Evolutionary conservation across 176 grass and related monocot genomes (phyloP).

Genomic region (Oryza meyeriana): DNA sequence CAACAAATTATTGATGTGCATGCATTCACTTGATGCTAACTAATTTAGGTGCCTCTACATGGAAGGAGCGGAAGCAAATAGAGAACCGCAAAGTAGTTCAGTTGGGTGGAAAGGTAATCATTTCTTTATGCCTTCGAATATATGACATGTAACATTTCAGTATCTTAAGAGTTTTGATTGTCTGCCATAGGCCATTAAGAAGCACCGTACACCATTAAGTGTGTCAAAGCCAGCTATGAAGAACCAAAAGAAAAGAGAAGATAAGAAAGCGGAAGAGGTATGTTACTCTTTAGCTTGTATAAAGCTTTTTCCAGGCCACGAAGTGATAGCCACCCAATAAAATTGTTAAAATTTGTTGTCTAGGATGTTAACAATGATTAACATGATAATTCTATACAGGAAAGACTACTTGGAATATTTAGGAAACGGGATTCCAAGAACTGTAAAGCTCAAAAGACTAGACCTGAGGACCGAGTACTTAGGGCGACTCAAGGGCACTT

Average conservation of each 20-base stretch:
- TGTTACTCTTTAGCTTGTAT: not conserved
- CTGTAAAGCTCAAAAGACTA: constrained; percentile 52
- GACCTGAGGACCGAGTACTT: constrained; percentile 62
- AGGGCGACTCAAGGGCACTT: constrained; percentile 79
- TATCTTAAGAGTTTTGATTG: constrained; percentile 19
- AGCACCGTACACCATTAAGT: constrained; percentile 68
- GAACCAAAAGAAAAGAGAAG: constrained; percentile 68
- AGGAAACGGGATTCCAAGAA: constrained; percentile 44
- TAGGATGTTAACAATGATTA: constrained; percentile 3
- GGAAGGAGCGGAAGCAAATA: constrained; percentile 72
- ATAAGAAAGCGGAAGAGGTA: constrained; percentile 85
- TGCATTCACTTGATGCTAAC: not conserved
- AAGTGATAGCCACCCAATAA: not conserved
- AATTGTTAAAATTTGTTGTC: not conserved
- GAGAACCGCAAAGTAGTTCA: constrained; percentile 78
- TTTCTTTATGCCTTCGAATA: not conserved
- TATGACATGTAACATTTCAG: constrained; percentile 7
- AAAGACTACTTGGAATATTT: constrained; percentile 66
- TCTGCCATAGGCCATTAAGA: constrained; percentile 67
- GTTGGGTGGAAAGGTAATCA: constrained; percentile 78
- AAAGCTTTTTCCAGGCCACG: not conserved
- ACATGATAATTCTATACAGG: constrained; percentile 49
- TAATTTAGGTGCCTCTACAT: constrained; percentile 72
- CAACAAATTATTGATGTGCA: not conserved
- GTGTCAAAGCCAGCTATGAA: constrained; percentile 89